Evolutionary conservation across 2,329 filamentous ascomycete species (phyloP), one percentile per base, ranked within the genome.

Genomic region (Byssothecium circinans): DNA sequence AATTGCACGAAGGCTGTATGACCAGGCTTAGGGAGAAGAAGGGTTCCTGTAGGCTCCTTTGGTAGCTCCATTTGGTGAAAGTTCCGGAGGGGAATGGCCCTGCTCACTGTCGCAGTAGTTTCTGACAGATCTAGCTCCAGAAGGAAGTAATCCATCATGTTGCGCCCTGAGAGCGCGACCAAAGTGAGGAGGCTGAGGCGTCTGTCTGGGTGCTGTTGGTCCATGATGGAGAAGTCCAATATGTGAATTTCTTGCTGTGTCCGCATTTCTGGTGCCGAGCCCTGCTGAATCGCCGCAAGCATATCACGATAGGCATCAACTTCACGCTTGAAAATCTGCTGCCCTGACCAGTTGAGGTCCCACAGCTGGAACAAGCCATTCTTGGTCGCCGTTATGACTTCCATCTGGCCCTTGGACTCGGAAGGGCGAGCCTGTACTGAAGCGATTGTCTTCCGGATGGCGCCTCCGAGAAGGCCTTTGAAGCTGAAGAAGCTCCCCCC

Each of bases 281-380:
- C 72, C 32, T 80, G 74, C 43, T 81, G 80, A 15, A 95, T 74
- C 25, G 84, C 82, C 2, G 77, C 70, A 14, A 86, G 66, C 29
- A 96, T 78, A 3, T 80, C 72, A 18, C 85, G 82, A 45, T 84
- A 82, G 47, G 85, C 77, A 67, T 95, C 88, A 18, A 85, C 77
- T 52, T 92, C 89, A 20, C 81, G 81, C 38, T 87, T 81, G 39
- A 89, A 79, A 35, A 88, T 84, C 64, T 91, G 86, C 57, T 91
- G 89, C 27, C 91, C 91, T 51, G 88, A 89, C 69, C 92, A 89
- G 62, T 92, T 90, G 35, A 96, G 80, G 64, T 87, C 88, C 94
- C 94, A 99, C 7, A 86, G 81, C 60, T 95, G 87, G 20, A 99
- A 74, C 48, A 85, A 81, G 22, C 88, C 92, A 59, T 86, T 86